Conservation (phyloP, 1,284 basidiomycete species). For the Nidula niveotomentosa region DNA sequence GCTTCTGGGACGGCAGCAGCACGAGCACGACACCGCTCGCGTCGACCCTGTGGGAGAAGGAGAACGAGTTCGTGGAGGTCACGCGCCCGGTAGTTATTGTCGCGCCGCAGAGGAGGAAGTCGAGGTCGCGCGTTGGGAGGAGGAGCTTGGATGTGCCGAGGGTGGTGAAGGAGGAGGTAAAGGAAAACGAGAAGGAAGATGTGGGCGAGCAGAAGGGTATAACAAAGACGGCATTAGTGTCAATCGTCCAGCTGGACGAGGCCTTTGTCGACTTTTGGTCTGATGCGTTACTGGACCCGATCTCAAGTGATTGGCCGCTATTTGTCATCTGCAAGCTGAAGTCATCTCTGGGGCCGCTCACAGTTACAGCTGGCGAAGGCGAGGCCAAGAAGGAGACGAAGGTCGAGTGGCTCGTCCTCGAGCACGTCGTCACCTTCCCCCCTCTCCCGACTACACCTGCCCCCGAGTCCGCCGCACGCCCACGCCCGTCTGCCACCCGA, state of each 20-base stretch:
- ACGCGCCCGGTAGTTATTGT: conserved; percentile 8
- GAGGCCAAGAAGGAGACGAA: conserved; percentile 15
- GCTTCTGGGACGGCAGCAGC: conserved; percentile 51
- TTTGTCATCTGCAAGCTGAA: conserved; percentile 71
- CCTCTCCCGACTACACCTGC: conserved; percentile 30
- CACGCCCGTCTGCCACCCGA: conserved; percentile 3
- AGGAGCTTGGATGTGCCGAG: background rate
- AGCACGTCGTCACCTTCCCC: conserved; percentile 50
- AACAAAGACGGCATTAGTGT: conserved; percentile 33
- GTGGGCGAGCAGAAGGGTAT: conserved; percentile 10
- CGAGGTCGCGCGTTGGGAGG: conserved; percentile 10
- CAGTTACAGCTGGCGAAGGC: conserved; percentile 2
- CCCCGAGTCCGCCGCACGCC: conserved; percentile 11
- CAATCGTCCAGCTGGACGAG: conserved; percentile 64
- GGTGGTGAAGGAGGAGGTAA: background rate
- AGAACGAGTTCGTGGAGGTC: conserved; percentile 59
- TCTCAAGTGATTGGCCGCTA: conserved; percentile 59
- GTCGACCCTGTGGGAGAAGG: conserved; percentile 54
- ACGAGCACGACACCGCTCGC: conserved; percentile 43
- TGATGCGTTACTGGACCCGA: conserved; percentile 66
- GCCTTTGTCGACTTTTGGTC: conserved; percentile 80
- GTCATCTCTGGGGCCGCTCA: conserved; percentile 3
- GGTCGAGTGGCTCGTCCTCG: conserved; percentile 63
- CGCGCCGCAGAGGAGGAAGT: conserved; percentile 10
- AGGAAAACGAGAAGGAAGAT: background rate